These are phyloP conservation scores for Geotrichum ghanense DNA, from an alignment of 805 yeast genomes.

Conservation along the genomic window DNA sequence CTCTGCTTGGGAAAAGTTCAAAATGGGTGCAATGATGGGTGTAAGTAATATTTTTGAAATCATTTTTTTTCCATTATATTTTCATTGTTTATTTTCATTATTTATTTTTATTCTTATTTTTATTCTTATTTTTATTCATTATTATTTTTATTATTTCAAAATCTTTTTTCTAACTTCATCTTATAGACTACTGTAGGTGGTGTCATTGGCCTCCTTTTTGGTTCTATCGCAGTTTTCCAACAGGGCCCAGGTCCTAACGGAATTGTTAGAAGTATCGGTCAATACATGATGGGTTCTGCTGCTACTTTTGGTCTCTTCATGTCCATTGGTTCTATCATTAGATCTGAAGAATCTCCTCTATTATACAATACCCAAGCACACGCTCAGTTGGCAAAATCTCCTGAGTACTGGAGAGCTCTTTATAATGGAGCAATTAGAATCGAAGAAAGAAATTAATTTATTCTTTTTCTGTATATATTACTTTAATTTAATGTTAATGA, in stretches of 20 bases:
- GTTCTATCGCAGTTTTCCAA: slow-evolving; percentile 82
- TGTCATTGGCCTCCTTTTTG: slow-evolving; percentile 89
- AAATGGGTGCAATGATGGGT: slow-evolving; percentile 98
- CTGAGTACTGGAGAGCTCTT: not conserved
- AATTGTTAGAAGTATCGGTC: slow-evolving; percentile 90
- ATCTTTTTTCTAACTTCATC: not conserved
- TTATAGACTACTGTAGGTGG: slow-evolving; percentile 65
- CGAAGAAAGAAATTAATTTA: not conserved
- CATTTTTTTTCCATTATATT: slow-evolving; percentile 2
- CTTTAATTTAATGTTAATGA: not conserved
- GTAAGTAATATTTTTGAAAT: slow-evolving; percentile 30
- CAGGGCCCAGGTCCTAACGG: slow-evolving; percentile 99
- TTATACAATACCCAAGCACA: not conserved
- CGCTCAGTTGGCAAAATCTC: not conserved
- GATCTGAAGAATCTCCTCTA: too few relatives aligned
- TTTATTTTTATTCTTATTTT: too few relatives aligned
- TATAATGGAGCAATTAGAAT: not conserved
- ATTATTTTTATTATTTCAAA: too few relatives aligned
- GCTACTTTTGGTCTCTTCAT: slow-evolving; percentile 94
- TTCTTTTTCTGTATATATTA: not conserved
- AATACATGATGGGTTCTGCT: slow-evolving; percentile 91
- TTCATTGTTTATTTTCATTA: too few relatives aligned
- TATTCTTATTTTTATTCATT: too few relatives aligned
- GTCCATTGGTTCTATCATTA: slow-evolving; percentile 76
- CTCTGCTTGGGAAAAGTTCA: slow-evolving; percentile 88